phyloP scores from a whole-genome alignment of 2,329 filamentous ascomycete species.

The Fusarium cyanostomum region DNA sequence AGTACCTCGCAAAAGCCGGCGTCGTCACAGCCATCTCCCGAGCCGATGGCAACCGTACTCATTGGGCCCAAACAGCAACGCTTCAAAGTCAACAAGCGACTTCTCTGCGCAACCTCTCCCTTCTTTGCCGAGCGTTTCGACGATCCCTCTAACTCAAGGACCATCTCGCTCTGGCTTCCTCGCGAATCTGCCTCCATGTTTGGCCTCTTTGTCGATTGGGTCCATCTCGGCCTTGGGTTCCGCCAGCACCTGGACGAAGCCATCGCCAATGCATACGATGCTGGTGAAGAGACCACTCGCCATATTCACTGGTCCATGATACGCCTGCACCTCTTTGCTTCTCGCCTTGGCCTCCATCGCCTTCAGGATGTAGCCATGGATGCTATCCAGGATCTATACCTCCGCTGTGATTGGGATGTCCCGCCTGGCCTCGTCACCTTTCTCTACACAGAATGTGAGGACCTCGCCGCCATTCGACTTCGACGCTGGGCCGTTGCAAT shows the following conservation, averaged over 20 bases:
- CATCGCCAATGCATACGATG: constrained; percentile 45
- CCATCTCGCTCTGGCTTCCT: constrained; percentile 53
- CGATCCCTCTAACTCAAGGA: constrained; percentile 41
- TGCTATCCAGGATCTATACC: constrained; percentile 66
- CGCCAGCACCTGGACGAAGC: constrained; percentile 55
- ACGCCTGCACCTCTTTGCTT: constrained; percentile 66
- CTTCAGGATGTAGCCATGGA: constrained; percentile 68
- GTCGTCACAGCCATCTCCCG: constrained; percentile 35
- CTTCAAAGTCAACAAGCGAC: constrained; percentile 55
- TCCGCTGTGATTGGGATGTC: constrained; percentile 67
- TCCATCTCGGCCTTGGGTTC: constrained; percentile 57
- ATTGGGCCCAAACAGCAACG: constrained; percentile 54
- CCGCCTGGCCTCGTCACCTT: constrained; percentile 60
- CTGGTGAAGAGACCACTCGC: constrained; percentile 45
- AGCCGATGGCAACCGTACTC: constrained; percentile 49
- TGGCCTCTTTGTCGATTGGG: constrained; percentile 62
- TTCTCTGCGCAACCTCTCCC: constrained; percentile 57
- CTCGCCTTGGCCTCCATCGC: constrained; percentile 57
- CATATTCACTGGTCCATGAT: constrained; percentile 66
- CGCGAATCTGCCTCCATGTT: constrained; percentile 63
- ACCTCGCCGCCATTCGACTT: constrained; percentile 59
- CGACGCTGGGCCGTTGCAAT: constrained; percentile 69
- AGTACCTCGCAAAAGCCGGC: constrained; percentile 36
- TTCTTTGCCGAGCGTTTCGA: constrained; percentile 61
- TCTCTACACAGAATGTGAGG: constrained; percentile 64